Evolutionary conservation across 75 land plant species (phyloP), one percentile per base, ranked within the genome.

Genomic region (Selaginella moellendorffii): DNA sequence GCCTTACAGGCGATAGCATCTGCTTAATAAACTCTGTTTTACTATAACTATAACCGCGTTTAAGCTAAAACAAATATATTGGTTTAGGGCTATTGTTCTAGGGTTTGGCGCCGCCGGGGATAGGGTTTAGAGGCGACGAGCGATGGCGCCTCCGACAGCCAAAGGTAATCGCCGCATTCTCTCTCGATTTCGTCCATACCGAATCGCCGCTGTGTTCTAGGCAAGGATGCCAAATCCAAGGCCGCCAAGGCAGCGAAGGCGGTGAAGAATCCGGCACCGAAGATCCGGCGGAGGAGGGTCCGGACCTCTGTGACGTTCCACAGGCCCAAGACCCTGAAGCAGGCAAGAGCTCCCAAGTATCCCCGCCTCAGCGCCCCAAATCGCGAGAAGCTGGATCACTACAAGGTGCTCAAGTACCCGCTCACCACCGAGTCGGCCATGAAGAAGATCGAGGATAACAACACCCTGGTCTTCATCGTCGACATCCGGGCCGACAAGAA

Each of bases 391-490:
- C 83, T 82, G 54, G 85, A 82, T 30, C 85, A 82, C 25, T 82
- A 82, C 66, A 80, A 82, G 66, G 75, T 75, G 18, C 78, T 82
- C 23, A 83, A 83, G 62, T 83, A 74, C 61, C 86, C 86, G 0
- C 67, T 69, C 52, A 82, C 71, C 26, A 83, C 74, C n/a, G 84
- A 83, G 67, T 83, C 84, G 20, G 86, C 86, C 26, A 83, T 81
- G 86, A 83, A 83, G 76, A 83, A 83, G 74, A 83, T 81, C 20
- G 86, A 83, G 59, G 86, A 83, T 65, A 83, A 83, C 65, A 83
- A 81, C 36, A 83, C 86, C 19, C 72, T 81, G 26, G 86, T 83
- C 29, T 83, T 81, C 65, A 83, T 83, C 29, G 85, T 83, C 27
- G 86, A 83, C 63, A 70, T 81, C n/a, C 69, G 85, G 29, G 80